These are phyloP conservation scores for Macroventuria anomochaeta DNA, from an alignment of 2,329 filamentous ascomycete genomes.

Conservation along the genomic window DNA sequence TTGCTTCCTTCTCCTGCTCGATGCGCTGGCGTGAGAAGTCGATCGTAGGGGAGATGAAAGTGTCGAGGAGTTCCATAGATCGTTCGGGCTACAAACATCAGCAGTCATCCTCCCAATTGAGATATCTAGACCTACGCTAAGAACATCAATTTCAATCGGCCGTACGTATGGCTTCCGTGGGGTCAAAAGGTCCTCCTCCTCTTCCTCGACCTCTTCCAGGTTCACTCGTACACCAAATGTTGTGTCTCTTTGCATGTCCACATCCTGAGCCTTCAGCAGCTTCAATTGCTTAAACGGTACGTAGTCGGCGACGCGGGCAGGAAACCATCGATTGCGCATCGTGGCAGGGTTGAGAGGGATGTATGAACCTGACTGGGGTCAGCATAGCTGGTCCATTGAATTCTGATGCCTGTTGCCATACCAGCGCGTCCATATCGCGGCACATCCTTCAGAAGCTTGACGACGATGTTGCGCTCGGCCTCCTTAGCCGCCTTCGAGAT, in stretches of 20 bases:
- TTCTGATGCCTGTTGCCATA: constrained; percentile 20
- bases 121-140: constrained; percentile 43
- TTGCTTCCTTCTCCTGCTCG: constrained; percentile 43
- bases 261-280: constrained; percentile 53
- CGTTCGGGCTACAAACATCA: constrained; percentile 49
- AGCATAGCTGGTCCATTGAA: constrained; percentile 19
- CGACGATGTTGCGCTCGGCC: constrained; percentile 53
- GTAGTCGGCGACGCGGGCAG: constrained; percentile 59
- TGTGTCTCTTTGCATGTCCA: constrained; percentile 55
- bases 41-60: constrained; percentile 56
- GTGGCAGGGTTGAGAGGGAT: constrained; percentile 59
- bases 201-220: constrained; percentile 38
- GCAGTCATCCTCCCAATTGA: neutral
- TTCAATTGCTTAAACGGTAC: constrained; percentile 55
- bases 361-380: constrained; percentile 55
- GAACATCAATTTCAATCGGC: constrained; percentile 49
- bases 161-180: constrained; percentile 40
- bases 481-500: constrained; percentile 56
- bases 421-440: constrained; percentile 57
- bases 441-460: constrained; percentile 60
- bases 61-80: constrained; percentile 56
- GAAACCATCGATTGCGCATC: constrained; percentile 64
- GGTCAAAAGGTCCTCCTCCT: constrained; percentile 25
- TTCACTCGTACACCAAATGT: constrained; percentile 49
- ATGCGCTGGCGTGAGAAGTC: constrained; percentile 57